These are phyloP conservation scores for Neurospora intermedia DNA, from an alignment of 495 filamentous ascomycete species.

Conservation along the genomic window DNA sequence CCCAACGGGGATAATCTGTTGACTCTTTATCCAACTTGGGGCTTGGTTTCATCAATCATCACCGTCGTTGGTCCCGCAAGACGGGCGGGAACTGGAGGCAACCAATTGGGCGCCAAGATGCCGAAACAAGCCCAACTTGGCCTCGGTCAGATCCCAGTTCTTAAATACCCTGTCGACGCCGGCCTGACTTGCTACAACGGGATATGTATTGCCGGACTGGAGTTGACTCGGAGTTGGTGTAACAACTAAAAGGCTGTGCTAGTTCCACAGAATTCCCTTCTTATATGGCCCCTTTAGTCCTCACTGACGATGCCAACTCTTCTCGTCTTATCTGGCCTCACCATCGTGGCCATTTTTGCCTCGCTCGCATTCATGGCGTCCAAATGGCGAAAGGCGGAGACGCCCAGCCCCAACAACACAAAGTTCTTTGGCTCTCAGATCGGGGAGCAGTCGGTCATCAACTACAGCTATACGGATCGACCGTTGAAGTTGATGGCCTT, in stretches of 20 bases:
- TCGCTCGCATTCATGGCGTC: conserved; percentile 7
- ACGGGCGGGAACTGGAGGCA: not conserved
- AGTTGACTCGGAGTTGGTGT: not conserved
- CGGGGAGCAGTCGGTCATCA: conserved; percentile 36
- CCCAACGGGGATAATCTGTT: not conserved
- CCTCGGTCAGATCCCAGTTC: not conserved
- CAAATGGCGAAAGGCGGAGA: conserved; percentile 3
- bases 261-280: not conserved
- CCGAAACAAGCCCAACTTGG: not conserved
- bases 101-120: not conserved
- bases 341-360: conserved; percentile 3
- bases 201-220: not conserved
- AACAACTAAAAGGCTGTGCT: not conserved
- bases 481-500: conserved; percentile 43
- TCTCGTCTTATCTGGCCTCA: conserved; percentile 2
- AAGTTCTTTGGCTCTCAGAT: conserved; percentile 42
- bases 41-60: not conserved
- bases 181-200: not conserved
- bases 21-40: not conserved
- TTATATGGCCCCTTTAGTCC: not conserved
- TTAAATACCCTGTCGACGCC: not conserved
- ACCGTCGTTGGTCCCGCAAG: not conserved
- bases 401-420: conserved; percentile 4
- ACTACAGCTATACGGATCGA: conserved; percentile 49
- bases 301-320: conserved; percentile 1